phyloP scores from a whole-genome alignment of 306 rosid species.

The Fragaria vesca region DNA sequence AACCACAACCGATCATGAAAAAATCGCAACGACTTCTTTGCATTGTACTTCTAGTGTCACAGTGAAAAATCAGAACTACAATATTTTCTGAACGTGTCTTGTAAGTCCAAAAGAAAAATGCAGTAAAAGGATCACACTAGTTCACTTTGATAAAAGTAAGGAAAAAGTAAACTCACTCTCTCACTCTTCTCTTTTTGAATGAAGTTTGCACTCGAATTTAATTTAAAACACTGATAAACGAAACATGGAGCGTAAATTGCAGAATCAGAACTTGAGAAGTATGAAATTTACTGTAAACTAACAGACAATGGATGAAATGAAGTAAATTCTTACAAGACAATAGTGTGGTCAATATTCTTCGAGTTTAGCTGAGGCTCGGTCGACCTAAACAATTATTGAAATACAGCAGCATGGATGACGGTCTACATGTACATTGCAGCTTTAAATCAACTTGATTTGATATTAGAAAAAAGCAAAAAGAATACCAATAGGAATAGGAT shows the following conservation, averaged over 20 bases:
- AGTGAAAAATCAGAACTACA: slow-evolving; percentile 3
- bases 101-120: neutral
- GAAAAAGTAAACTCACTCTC: neutral
- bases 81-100: neutral
- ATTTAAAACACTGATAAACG: neutral
- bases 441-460: neutral
- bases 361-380: neutral
- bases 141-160: neutral
- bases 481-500: neutral
- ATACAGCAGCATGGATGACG: neutral
- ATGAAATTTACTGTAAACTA: neutral
- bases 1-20: slow-evolving; percentile 27
- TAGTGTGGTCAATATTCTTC: neutral
- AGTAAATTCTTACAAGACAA: too few relatives aligned
- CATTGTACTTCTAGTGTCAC: slow-evolving; percentile 8
- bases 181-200: neutral
- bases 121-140: neutral
- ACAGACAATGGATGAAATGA: neutral
- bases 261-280: neutral
- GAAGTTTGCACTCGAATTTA: neutral
- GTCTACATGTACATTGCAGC: neutral
- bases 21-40: neutral
- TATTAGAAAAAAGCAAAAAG: neutral
- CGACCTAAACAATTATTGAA: neutral
- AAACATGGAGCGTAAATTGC: neutral